phyloP scores from a whole-genome alignment of 305 asterid genomes.

The Galium porrigens region DNA sequence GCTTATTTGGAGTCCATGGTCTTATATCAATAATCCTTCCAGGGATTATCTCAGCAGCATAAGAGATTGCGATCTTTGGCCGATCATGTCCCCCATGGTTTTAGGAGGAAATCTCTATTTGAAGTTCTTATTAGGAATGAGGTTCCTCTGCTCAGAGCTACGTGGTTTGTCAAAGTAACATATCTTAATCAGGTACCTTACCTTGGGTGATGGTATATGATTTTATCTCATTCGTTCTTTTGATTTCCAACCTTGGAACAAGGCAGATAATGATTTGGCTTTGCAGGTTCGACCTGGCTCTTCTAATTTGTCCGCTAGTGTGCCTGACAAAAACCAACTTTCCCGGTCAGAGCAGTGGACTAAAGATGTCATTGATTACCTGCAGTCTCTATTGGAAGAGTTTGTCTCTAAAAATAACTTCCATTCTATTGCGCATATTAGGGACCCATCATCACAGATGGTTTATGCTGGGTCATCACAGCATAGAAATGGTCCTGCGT shows the following conservation, averaged over 20 bases:
- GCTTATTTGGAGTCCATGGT: not conserved
- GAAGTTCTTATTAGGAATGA: constrained; percentile 81
- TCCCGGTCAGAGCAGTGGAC: constrained; percentile 96
- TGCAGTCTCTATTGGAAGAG: constrained; percentile 83
- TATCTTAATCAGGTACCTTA: constrained; percentile 86
- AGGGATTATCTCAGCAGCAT: constrained; percentile 88
- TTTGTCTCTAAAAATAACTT: constrained; percentile 50
- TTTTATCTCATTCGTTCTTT: constrained; percentile 13
- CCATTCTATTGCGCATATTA: constrained; percentile 41
- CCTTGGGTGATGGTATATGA: constrained; percentile 8
- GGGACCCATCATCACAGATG: constrained; percentile 61
- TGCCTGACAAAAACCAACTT: constrained; percentile 60
- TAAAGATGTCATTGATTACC: constrained; percentile 79
- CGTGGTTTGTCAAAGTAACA: constrained; percentile 93
- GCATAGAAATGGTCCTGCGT: constrained; percentile 40
- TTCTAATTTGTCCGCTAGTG: constrained; percentile 56
- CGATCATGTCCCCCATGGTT: constrained; percentile 95
- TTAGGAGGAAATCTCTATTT: constrained; percentile 57
- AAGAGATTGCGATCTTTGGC: constrained; percentile 81
- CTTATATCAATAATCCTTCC: constrained; percentile 19
- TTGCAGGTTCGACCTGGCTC: constrained; percentile 70
- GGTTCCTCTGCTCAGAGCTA: constrained; percentile 81
- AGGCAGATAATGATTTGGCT: constrained; percentile 23
- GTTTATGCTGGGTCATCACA: constrained; percentile 51
- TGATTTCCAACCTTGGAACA: constrained; percentile 15